Percentiles rank a stretch among this genome's conserved stretches.
phyloP scores from a whole-genome alignment of 2,329 filamentous ascomycete genomes.

The Lizonia empirigonia region DNA sequence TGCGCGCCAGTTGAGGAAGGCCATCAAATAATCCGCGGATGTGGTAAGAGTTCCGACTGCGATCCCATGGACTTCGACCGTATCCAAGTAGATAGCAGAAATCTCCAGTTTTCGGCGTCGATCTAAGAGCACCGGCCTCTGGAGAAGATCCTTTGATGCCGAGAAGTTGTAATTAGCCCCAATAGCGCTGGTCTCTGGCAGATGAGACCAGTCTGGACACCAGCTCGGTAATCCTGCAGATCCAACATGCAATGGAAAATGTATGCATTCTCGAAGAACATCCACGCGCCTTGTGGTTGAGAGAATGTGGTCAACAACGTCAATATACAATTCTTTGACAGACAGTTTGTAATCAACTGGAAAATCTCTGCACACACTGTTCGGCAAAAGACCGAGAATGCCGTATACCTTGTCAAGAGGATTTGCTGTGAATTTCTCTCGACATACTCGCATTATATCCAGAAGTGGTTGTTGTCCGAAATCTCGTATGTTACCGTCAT shows the following conservation, averaged over 20 bases:
- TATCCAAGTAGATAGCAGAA: not conserved
- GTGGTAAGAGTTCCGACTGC: not conserved
- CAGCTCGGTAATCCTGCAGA: not conserved
- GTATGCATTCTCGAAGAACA: not conserved
- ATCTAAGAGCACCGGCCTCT: not conserved
- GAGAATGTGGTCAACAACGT: not conserved
- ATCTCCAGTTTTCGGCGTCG: not conserved
- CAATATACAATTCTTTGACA: not conserved
- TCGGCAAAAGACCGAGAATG: not conserved
- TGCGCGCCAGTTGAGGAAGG: conserved; percentile 1
- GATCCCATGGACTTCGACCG: not conserved
- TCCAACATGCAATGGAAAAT: not conserved
- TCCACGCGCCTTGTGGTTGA: not conserved
- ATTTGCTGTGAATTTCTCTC: not conserved
- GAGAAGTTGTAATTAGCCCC: not conserved
- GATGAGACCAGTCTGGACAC: conserved; percentile 5
- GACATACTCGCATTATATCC: not conserved
- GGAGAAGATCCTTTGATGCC: too few relatives aligned
- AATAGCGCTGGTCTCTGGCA: not conserved
- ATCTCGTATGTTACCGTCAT: not conserved
- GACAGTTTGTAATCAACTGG: not conserved
- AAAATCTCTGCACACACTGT: not conserved
- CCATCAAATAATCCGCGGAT: not conserved
- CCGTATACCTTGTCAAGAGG: not conserved
- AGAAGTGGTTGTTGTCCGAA: not conserved